A percentile compares a stretch with the other conserved stretches of the same genome.
phyloP scores from a whole-genome alignment of 2,329 filamentous ascomycete genomes.

The Phialophora verrucosa region DNA sequence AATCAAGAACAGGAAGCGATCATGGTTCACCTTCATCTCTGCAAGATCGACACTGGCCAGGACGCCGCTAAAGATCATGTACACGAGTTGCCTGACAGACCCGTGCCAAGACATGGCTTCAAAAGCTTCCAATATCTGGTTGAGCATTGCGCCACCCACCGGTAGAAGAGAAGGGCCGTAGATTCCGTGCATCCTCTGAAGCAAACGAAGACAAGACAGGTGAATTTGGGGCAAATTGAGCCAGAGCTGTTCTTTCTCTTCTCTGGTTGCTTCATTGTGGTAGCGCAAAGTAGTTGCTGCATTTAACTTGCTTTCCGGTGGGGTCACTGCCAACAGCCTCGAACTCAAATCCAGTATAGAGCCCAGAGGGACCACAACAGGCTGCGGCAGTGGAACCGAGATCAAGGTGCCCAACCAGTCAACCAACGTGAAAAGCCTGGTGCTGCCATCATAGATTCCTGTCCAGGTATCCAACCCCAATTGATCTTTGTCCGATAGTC shows the following conservation, averaged over 20 bases:
- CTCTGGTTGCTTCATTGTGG: slow-evolving; percentile 74
- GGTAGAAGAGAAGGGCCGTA: slow-evolving; percentile 65
- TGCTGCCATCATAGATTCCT: slow-evolving; percentile 74
- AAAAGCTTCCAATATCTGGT: slow-evolving; percentile 75
- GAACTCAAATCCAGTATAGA: slow-evolving; percentile 71
- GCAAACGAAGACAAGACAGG: slow-evolving; percentile 68
- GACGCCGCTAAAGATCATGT: slow-evolving; percentile 63
- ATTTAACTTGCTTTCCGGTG: slow-evolving; percentile 50
- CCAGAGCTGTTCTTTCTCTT: slow-evolving; percentile 83
- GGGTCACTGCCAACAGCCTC: slow-evolving; percentile 70
- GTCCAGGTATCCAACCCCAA: slow-evolving; percentile 70
- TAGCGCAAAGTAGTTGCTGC: slow-evolving; percentile 60
- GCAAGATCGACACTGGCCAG: slow-evolving; percentile 68
- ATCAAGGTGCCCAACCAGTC: slow-evolving; percentile 69
- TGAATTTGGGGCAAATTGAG: slow-evolving; percentile 75
- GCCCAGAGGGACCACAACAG: slow-evolving; percentile 71
- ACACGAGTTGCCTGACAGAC: slow-evolving; percentile 65
- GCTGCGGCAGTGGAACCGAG: slow-evolving; percentile 65
- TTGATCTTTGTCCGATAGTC: slow-evolving; percentile 49
- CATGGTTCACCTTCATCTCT: slow-evolving; percentile 69
- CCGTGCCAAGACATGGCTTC: slow-evolving; percentile 57
- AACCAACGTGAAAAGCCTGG: slow-evolving; percentile 71
- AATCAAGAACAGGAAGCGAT: slow-evolving; percentile 66
- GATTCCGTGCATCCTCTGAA: slow-evolving; percentile 63
- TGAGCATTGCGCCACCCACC: slow-evolving; percentile 68